A percentile compares a stretch with the other conserved stretches of the same genome.
phyloP scores from a whole-genome alignment of 176 grass and related monocot species.

The Calamus simplicifolius region DNA sequence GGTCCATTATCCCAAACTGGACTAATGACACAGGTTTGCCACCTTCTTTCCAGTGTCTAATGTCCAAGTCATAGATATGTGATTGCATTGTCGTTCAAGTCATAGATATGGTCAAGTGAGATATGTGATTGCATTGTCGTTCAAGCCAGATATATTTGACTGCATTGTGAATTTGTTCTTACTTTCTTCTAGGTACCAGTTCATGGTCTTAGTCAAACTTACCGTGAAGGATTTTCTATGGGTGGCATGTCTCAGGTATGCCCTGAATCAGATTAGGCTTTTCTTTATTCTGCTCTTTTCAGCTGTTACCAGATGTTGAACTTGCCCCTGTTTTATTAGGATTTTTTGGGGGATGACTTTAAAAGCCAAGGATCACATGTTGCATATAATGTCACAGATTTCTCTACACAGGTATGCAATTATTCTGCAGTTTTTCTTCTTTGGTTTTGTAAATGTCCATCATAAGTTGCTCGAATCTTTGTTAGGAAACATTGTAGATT shows the following conservation, averaged over 20 bases:
- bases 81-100: neutral
- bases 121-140: neutral
- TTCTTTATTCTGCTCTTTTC: neutral
- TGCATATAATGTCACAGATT: conserved; percentile 92
- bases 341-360: conserved; percentile 95
- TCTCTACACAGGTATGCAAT: conserved; percentile 70
- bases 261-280: neutral
- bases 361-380: conserved; percentile 98
- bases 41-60: neutral
- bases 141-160: too few relatives aligned
- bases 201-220: conserved; percentile 97
- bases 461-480: neutral
- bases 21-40: conserved; percentile 92
- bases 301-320: neutral
- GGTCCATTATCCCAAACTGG: conserved; percentile 72
- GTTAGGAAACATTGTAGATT: neutral
- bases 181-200: conserved; percentile 57
- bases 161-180: neutral
- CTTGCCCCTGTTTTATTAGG: conserved; percentile 37
- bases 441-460: neutral
- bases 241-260: conserved; percentile 99
- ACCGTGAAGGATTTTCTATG: conserved; percentile 90
- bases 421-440: neutral
- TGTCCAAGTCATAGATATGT: too few relatives aligned
- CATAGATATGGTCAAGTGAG: too few relatives aligned